Base-by-base conservation (phyloP, 2,329 filamentous ascomycete genomes). In the Rutstroemia sydowiana region DNA sequence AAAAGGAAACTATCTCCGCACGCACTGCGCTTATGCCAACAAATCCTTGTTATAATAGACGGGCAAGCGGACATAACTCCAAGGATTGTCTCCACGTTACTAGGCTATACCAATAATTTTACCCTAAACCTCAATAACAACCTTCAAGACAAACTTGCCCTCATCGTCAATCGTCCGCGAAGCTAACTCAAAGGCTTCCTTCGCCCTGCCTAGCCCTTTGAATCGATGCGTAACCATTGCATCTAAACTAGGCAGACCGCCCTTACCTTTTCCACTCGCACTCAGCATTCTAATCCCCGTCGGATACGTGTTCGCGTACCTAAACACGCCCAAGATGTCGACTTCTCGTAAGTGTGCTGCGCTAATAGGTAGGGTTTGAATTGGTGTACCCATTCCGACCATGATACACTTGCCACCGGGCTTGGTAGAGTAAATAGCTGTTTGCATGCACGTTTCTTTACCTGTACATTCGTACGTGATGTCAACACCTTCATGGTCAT, bases 381-480 rank as follows among this genome's bases (percentile, higher is more conserved):
- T 78, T 0, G 86, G 85, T 5, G 79, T 86, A 34, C 87, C 87
- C 86, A 90, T 90, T 48, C 86, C 87, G 21, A 91, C 85, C 66
- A 90, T 82, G 66, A 90, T 76, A 45, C 89, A 74, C 60, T 83
- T 84, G 16, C 86, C 86, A 23, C 86, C 87, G 0, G 85, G 75
- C 53, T 76, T 76, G 9, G 85, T 83, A 3, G 83, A 83, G 59
- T 85, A 89, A 18, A 90, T 79, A n/a, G 81, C 77, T 1, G 84
- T 84, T 65, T 88, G 85, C 70, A 88, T 82, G 65, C 85, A 88
- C 0, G 78, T 75, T 56, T 87, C 84, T 55, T 88, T 87, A 26
- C 86, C 86, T 0, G 86, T 89, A 64, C 85, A 89, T 68, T 90
- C 86, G 57, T 89, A 89, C 0, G 84, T 79, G 5, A 84, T 69